Base-by-base conservation (phyloP, 2,329 filamentous ascomycete genomes). In the Ascochyta viciae-villosae region DNA sequence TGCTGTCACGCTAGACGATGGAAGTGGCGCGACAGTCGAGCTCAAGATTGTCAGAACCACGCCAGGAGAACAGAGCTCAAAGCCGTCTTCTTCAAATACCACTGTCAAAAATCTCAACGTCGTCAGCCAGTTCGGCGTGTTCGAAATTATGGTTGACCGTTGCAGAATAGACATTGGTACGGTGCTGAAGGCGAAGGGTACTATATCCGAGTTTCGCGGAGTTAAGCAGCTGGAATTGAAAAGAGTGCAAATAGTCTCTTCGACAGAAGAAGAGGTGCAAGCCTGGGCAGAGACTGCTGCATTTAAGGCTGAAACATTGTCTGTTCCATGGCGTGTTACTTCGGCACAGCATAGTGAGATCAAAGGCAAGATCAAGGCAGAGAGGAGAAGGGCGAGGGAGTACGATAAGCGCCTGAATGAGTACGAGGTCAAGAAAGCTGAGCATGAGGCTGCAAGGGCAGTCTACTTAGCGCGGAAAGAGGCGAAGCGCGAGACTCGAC, bases 1-100 rank as follows among this genome's bases (percentile, higher is more conserved):
- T 2, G 63, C 86, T 39, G 74, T 88, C 34, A 83, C 80, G 0
- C 62, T 89, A 10, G 86, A 89, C 68, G 86, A 89, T 62, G 82
- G 85, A 63, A 87, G 83, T 68, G 86, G 85, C 33, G 77, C 76
- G 0, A 84, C 78, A 5, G 78, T 88, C 51, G 85, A 87, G 43
- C 74, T 87, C 16, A 82, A 80, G 65, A 80, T 84, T 19, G 78
- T 81, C 37, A 71, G 75, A 24, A 62, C 69, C n/a, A 41, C 71
- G 6, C 33, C 68, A 12, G 65, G 70, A 13, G 60, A 65, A 22
- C 63, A 62, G 22, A 64, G 68, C 24, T 46, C 62, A 9, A 60
- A 38, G 62, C 70, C 22, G 66, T 9, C 65, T 19, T 64, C 71
- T 3, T 70, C 73, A 2, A 76, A 76, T 41, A 78, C 77, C 0